Percentiles rank a stretch among this genome's conserved stretches.
Conservation (phyloP, 768 basidiomycete genomes). For the Auriscalpium vulgare region DNA sequence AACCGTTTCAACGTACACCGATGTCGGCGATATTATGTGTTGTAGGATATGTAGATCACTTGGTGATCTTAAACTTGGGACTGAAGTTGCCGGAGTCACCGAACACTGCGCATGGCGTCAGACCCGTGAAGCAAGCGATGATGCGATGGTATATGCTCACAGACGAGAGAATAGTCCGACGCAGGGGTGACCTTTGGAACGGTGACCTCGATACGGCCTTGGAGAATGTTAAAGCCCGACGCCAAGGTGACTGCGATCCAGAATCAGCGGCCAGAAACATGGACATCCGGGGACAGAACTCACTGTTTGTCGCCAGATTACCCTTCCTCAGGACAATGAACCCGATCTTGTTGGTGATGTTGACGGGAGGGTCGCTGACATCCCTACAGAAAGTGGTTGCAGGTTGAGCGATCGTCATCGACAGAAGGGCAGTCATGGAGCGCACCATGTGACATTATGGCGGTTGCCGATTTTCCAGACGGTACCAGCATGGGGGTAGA, state of each 20-base stretch:
- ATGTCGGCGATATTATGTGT: background rate
- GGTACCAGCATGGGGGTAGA: slow-evolving; percentile 16
- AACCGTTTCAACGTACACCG: background rate
- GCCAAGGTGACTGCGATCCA: background rate
- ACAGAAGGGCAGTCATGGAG: background rate
- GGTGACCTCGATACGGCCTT: slow-evolving; percentile 3
- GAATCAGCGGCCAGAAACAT: background rate
- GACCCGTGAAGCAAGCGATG: background rate
- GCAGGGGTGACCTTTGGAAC: slow-evolving; percentile 1
- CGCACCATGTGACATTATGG: slow-evolving; percentile 26
- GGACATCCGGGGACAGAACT: background rate
- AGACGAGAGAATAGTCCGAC: slow-evolving; percentile 1
- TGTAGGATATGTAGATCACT: background rate
- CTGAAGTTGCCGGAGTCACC: slow-evolving; percentile 27
- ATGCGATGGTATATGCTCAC: background rate
- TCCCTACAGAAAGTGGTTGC: background rate
- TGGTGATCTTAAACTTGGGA: slow-evolving; percentile 20
- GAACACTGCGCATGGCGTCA: slow-evolving; percentile 18
- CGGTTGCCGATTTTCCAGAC: slow-evolving; percentile 18
- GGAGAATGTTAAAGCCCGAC: background rate
- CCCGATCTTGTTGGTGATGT: slow-evolving; percentile 19
- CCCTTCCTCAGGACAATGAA: background rate
- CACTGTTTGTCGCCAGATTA: background rate
- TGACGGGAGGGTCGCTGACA: background rate
- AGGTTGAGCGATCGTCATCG: background rate